Percentiles rank a stretch among this genome's conserved stretches.
Evolutionary conservation across 176 grass and related monocot species (phyloP).

Genomic region (Dendrocalamus sinicus): DNA sequence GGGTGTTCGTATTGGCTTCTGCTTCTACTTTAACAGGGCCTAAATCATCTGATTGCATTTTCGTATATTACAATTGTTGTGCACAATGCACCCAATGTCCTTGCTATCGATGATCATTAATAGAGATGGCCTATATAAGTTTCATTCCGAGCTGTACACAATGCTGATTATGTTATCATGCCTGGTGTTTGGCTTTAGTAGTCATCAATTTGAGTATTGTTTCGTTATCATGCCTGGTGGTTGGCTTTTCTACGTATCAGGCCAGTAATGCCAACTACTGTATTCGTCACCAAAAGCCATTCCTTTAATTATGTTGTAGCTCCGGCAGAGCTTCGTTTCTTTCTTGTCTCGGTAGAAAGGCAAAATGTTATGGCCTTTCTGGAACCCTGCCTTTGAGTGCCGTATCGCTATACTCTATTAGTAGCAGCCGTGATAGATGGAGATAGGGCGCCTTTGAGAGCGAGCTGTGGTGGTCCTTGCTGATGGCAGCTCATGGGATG

Average conservation of each 20-base stretch:
- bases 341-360: slow-evolving; percentile 24
- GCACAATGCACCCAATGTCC: slow-evolving; percentile 11
- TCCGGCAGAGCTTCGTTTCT: slow-evolving; percentile 1
- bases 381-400: slow-evolving; percentile 24
- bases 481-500: slow-evolving; percentile 35
- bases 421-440: not conserved
- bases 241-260: slow-evolving; percentile 13
- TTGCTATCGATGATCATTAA: not conserved
- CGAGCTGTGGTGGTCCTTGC: slow-evolving; percentile 36
- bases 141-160: not conserved
- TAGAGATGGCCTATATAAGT: not conserved
- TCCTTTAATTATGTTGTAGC: not conserved
- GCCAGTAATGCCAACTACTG: slow-evolving; percentile 6
- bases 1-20: too few species aligned
- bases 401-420: slow-evolving; percentile 34
- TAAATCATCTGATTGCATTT: not conserved
- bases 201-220: not conserved
- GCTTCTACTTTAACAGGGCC: too few species aligned
- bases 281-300: slow-evolving; percentile 18
- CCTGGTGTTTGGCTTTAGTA: too few species aligned
- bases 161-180: not conserved
- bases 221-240: not conserved
- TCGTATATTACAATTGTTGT: not conserved
- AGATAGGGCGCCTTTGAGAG: not conserved
- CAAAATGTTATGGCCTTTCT: slow-evolving; percentile 36